phyloP scores from a whole-genome alignment of 345 rosid genomes.

The Boechera stricta region DNA sequence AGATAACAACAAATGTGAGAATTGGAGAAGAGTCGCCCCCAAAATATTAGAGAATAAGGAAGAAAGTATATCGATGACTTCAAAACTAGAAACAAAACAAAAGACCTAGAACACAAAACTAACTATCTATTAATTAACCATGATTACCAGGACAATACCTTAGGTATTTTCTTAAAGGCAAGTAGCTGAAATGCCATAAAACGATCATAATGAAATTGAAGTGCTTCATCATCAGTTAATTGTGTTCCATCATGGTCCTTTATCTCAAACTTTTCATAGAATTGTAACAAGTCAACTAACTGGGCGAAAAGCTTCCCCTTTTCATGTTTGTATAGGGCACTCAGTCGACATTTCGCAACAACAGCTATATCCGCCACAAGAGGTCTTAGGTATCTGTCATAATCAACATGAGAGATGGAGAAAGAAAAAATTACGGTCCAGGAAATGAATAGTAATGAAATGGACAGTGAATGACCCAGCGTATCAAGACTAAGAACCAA shows the following conservation, averaged over 20 bases:
- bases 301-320: constrained; percentile 95
- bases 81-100: constrained; percentile 18
- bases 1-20: constrained; percentile 22
- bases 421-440: not conserved
- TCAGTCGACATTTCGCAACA: constrained; percentile 93
- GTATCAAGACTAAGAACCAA: not conserved
- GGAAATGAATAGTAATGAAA: constrained; percentile 17
- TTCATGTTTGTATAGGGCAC: constrained; percentile 81
- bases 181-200: constrained; percentile 89
- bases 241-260: constrained; percentile 97
- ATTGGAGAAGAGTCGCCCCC: not conserved
- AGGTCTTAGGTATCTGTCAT: constrained; percentile 88
- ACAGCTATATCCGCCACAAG: constrained; percentile 96
- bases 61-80: constrained; percentile 15
- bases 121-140: constrained; percentile 24
- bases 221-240: constrained; percentile 91
- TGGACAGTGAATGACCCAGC: not conserved
- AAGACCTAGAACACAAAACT: not conserved
- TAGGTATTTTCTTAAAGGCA: constrained; percentile 87
- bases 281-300: constrained; percentile 92
- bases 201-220: constrained; percentile 84
- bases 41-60: constrained; percentile 30
- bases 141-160: constrained; percentile 56
- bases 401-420: constrained; percentile 24
- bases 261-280: constrained; percentile 97